These are phyloP conservation scores for Aureobasidium sp. DNA, from an alignment of 2,329 filamentous ascomycete genomes.

Conservation along the genomic window DNA sequence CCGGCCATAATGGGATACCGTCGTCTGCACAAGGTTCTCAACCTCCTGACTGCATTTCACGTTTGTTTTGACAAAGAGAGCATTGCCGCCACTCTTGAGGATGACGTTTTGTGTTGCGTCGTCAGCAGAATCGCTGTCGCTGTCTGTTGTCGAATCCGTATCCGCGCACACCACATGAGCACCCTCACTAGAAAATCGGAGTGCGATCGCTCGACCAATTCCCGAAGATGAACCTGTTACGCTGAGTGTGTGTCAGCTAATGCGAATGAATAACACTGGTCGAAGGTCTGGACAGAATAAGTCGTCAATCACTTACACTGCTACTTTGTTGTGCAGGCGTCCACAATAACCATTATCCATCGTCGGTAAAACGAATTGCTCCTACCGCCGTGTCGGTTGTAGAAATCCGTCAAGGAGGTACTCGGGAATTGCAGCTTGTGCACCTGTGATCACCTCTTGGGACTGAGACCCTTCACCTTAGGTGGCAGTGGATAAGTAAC, in stretches of 20 bases:
- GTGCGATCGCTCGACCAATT: constrained; percentile 27
- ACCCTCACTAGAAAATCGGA: constrained; percentile 26
- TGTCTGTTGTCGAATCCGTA: constrained; percentile 18
- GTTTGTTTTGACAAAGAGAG: constrained; percentile 11
- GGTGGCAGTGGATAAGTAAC: neutral
- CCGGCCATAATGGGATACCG: constrained; percentile 11
- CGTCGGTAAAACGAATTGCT: neutral
- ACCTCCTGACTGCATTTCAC: constrained; percentile 9
- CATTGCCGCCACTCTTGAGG: constrained; percentile 1
- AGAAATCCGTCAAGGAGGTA: neutral
- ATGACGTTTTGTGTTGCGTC: constrained; percentile 13
- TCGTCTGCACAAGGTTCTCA: neutral
- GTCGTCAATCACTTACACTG: constrained; percentile 8
- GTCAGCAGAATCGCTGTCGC: constrained; percentile 1
- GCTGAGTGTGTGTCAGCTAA: neutral
- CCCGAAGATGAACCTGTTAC: constrained; percentile 26
- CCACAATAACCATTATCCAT: constrained; percentile 1
- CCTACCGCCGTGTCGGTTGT: neutral
- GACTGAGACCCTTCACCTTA: neutral
- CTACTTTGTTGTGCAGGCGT: constrained; percentile 14
- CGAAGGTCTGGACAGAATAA: neutral
- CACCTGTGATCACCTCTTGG: neutral
- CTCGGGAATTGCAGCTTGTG: neutral
- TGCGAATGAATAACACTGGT: neutral
- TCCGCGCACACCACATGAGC: constrained; percentile 28